phyloP scores from a whole-genome alignment of 2,329 filamentous ascomycete species.

The Colletotrichum paranaense region DNA sequence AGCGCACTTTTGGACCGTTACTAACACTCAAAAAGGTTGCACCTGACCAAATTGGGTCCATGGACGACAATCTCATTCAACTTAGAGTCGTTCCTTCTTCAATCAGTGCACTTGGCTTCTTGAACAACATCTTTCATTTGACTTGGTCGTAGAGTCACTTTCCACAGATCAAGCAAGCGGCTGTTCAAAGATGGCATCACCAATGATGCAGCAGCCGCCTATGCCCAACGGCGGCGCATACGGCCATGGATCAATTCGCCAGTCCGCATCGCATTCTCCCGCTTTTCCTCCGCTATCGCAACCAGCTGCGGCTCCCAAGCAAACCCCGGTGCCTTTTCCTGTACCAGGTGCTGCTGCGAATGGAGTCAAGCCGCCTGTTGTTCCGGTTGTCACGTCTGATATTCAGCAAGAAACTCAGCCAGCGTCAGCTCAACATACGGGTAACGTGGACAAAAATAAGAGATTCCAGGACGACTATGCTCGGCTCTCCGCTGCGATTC shows the following conservation, averaged over 20 bases:
- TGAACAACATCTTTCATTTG: neutral
- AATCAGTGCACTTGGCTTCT: neutral
- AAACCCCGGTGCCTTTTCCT: neutral
- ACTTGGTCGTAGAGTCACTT: neutral
- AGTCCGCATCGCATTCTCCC: neutral
- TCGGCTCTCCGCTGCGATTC: slow-evolving; percentile 52
- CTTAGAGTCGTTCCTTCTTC: neutral
- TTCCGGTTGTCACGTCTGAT: neutral
- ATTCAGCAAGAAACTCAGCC: neutral
- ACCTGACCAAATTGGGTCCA: neutral
- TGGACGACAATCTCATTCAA: neutral
- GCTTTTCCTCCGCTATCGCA: neutral
- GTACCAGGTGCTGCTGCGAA: neutral
- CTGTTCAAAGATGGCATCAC: neutral
- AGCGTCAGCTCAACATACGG: neutral
- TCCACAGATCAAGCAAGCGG: rapidly evolving
- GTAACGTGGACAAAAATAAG: slow-evolving; percentile 16
- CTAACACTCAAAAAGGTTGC: neutral
- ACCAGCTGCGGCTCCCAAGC: neutral
- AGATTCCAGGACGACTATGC: slow-evolving; percentile 51
- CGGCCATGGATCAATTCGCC: neutral
- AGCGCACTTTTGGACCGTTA: neutral
- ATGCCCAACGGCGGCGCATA: neutral
- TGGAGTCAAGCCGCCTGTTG: too few species aligned
- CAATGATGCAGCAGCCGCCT: neutral